Evolutionary conservation across 2,329 filamentous ascomycete genomes (phyloP).

Genomic region (Sarocladium brachiariae): DNA sequence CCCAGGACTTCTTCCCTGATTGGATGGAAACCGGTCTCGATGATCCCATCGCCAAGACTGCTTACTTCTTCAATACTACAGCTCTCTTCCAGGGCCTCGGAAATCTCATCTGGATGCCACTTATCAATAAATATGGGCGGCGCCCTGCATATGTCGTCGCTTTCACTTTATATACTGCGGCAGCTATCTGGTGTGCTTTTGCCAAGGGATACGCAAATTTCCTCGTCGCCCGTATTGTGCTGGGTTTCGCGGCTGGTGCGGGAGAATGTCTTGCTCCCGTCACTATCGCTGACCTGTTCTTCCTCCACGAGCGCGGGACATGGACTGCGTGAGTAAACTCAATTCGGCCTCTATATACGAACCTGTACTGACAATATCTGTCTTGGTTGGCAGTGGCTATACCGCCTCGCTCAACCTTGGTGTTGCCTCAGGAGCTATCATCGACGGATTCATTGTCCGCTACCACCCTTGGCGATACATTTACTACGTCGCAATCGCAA

Average conservation of each 20-base stretch:
- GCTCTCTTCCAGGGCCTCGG: slow-evolving; percentile 1
- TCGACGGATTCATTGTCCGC: slow-evolving; percentile 39
- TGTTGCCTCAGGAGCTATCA: slow-evolving; percentile 31
- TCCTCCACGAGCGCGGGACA: slow-evolving; percentile 44
- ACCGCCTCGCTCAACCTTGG: slow-evolving; percentile 30
- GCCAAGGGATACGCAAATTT: not conserved
- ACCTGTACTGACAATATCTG: not conserved
- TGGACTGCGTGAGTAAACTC: slow-evolving; percentile 37
- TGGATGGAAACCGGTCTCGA: not conserved
- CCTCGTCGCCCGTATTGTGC: not conserved
- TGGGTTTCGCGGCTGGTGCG: not conserved
- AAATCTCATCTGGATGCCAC: slow-evolving; percentile 13
- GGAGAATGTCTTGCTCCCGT: slow-evolving; percentile 29
- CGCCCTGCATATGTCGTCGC: slow-evolving; percentile 33
- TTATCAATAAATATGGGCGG: slow-evolving; percentile 50
- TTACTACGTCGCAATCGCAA: slow-evolving; percentile 38
- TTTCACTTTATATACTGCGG: not conserved
- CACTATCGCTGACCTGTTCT: slow-evolving; percentile 46
- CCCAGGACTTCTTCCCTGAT: not conserved
- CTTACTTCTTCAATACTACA: not conserved
- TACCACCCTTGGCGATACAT: slow-evolving; percentile 39
- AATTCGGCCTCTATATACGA: not conserved
- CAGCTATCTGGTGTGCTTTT: not conserved
- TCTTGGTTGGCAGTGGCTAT: slow-evolving; percentile 21
- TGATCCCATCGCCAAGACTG: not conserved